Conservation (phyloP, 768 basidiomycete species). For the Boletus sp. region DNA sequence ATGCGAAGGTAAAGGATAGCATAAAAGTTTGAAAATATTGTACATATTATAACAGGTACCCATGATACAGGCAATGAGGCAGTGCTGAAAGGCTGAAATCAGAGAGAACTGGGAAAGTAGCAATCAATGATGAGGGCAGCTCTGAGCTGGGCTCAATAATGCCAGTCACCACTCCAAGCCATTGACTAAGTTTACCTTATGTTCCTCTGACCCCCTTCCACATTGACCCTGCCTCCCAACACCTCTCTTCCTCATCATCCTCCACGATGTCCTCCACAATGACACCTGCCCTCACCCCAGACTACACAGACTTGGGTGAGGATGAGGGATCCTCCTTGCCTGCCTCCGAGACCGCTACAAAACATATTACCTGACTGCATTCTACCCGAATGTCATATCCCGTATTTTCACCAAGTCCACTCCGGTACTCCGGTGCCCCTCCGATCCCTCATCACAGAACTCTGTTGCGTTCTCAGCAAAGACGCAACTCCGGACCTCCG, state of each 20-base stretch:
- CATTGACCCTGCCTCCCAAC: slow-evolving; percentile 2
- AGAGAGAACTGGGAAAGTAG: too few relatives aligned
- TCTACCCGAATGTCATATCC: slow-evolving; percentile 84
- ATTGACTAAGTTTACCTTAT: not conserved
- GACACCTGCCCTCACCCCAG: slow-evolving; percentile 57
- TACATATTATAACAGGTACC: too few relatives aligned
- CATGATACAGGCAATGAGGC: too few relatives aligned
- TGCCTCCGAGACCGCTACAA: slow-evolving; percentile 38
- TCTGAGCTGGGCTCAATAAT: slow-evolving; percentile 84
- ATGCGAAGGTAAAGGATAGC: too few relatives aligned
- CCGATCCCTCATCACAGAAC: too few relatives aligned
- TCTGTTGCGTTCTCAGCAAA: too few relatives aligned
- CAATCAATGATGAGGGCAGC: too few relatives aligned
- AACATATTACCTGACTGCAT: slow-evolving; percentile 64
- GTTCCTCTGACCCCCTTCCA: slow-evolving; percentile 5
- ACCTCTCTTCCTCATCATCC: slow-evolving; percentile 12
- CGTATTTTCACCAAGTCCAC: too few relatives aligned
- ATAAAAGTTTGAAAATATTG: too few relatives aligned
- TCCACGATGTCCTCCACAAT: slow-evolving; percentile 36
- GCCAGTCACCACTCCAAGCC: slow-evolving; percentile 40
- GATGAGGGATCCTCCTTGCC: slow-evolving; percentile 32
- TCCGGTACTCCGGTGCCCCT: too few relatives aligned
- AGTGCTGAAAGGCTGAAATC: too few relatives aligned
- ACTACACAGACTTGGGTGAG: slow-evolving; percentile 55
- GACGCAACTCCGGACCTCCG: too few relatives aligned